These are phyloP conservation scores for Tagetes erecta DNA, from an alignment of 129 eudicot species.

Conservation along the genomic window DNA sequence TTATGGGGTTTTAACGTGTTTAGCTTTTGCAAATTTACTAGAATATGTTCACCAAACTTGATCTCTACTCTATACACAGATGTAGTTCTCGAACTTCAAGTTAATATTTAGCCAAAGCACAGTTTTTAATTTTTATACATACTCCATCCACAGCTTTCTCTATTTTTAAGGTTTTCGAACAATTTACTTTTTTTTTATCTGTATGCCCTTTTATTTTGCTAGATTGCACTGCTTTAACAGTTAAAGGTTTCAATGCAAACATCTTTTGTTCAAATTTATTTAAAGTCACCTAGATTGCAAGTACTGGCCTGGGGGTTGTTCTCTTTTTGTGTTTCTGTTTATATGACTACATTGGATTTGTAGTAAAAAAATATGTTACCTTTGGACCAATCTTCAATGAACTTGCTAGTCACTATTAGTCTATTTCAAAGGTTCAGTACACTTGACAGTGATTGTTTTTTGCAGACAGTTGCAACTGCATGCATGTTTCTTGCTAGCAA, in stretches of 20 bases:
- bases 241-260: not conserved
- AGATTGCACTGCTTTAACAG: not conserved
- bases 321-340: not conserved
- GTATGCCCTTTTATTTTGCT: not conserved
- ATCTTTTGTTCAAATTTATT: not conserved
- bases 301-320: not conserved
- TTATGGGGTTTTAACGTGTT: not conserved
- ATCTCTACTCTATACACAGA: not conserved
- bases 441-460: constrained; percentile 21
- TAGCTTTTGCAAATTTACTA: not conserved
- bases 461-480: constrained; percentile 70
- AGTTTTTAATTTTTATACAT: not conserved
- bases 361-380: not conserved
- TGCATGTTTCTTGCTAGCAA: constrained; percentile 83
- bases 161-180: not conserved
- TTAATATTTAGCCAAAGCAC: not conserved
- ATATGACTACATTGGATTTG: not conserved
- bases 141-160: not conserved
- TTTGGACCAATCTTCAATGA: not conserved
- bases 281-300: not conserved
- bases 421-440: not conserved
- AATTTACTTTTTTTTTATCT: not conserved
- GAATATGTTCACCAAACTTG: not conserved
- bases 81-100: not conserved
- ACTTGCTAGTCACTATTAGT: not conserved